phyloP scores from a whole-genome alignment of 257 asterid genomes.

The Anisodus acutangulus region DNA sequence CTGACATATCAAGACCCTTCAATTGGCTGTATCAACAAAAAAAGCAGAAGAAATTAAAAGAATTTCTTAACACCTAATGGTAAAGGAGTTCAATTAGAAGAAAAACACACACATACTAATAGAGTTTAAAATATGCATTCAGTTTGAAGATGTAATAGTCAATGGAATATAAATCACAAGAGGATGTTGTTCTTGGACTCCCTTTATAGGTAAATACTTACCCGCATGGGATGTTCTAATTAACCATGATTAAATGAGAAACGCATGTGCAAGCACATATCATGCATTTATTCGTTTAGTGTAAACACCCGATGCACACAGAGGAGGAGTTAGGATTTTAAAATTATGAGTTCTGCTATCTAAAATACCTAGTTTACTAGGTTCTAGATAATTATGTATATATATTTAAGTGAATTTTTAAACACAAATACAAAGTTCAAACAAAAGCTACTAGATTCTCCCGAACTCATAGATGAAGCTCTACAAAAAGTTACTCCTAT shows the following conservation, averaged over 20 bases:
- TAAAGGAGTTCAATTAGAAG: slow-evolving; percentile 20
- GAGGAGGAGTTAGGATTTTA: too few species aligned
- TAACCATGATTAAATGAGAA: not conserved
- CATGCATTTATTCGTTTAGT: not conserved
- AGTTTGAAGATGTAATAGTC: not conserved
- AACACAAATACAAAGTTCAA: too few species aligned
- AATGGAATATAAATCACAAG: not conserved
- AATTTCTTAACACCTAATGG: slow-evolving; percentile 21
- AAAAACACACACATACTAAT: too few species aligned
- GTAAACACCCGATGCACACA: too few species aligned
- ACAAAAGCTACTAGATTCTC: too few species aligned
- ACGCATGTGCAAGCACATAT: too few species aligned
- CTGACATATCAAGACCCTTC: slow-evolving; percentile 69
- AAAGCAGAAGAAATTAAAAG: not conserved
- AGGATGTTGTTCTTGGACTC: not conserved
- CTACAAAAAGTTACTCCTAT: too few species aligned
- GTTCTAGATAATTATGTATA: too few species aligned
- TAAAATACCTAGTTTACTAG: too few species aligned
- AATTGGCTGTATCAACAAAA: slow-evolving; percentile 49
- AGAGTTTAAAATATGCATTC: not conserved
- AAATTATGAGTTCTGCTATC: too few species aligned
- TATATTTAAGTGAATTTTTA: too few species aligned
- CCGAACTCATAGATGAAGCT: too few species aligned
- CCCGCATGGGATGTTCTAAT: not conserved
- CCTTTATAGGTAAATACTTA: not conserved